Percentiles rank a stretch among this genome's conserved stretches.
phyloP scores from a whole-genome alignment of 306 rosid species.

The Pyrus communis region DNA sequence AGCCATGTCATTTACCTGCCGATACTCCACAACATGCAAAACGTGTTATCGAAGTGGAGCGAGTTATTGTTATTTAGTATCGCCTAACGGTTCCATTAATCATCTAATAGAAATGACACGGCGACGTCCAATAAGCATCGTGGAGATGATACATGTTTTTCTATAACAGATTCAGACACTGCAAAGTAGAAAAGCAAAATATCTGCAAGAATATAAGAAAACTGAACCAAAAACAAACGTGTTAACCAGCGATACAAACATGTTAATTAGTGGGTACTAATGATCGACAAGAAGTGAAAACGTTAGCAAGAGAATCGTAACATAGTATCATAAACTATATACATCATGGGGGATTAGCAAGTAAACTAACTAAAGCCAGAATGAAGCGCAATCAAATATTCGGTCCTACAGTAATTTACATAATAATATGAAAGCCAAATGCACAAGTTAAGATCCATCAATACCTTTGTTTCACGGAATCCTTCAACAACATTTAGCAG shows the following conservation, averaged over 20 bases:
- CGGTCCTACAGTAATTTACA: not conserved
- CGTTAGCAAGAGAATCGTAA: not conserved
- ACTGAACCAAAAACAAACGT: not conserved
- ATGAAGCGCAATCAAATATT: not conserved
- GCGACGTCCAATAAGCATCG: not conserved
- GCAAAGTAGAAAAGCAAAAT: not conserved
- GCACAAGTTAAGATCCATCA: not conserved
- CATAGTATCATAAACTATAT: not conserved
- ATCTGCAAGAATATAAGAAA: not conserved
- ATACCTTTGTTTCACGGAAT: constrained; percentile 73
- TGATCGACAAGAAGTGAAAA: not conserved
- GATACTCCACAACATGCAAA: not conserved
- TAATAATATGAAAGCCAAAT: not conserved
- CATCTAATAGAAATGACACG: not conserved
- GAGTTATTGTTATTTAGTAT: not conserved
- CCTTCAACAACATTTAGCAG: constrained; percentile 73
- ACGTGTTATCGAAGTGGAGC: not conserved
- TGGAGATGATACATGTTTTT: not conserved
- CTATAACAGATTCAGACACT: not conserved
- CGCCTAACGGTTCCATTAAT: not conserved
- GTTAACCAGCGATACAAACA: not conserved
- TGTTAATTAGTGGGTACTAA: not conserved
- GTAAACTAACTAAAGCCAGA: not conserved
- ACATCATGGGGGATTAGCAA: not conserved
- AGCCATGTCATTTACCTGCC: constrained; percentile 39